These are phyloP conservation scores for Abrus pulchellus DNA, from an alignment of 306 rosid genomes.

Conservation along the genomic window DNA sequence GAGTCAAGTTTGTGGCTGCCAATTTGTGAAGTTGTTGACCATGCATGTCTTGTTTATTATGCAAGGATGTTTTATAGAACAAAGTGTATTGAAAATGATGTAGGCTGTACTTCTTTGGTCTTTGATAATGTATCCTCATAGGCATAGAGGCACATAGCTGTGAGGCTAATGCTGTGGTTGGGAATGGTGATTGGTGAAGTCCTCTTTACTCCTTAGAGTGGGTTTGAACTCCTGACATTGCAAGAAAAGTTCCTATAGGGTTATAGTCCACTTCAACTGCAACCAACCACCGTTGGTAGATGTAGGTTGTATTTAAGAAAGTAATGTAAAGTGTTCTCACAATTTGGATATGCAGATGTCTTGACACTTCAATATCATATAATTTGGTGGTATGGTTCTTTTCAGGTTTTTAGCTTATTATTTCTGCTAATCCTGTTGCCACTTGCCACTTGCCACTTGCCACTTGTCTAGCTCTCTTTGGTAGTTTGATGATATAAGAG, in stretches of 20 bases:
- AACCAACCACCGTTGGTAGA: not conserved
- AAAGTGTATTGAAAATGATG: slow-evolving; percentile 29
- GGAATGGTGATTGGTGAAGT: not conserved
- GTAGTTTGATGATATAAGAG: slow-evolving; percentile 1
- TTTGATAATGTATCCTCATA: not conserved
- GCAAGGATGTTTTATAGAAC: slow-evolving; percentile 31
- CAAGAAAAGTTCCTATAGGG: not conserved
- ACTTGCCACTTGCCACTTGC: slow-evolving; percentile 24
- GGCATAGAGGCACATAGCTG: not conserved
- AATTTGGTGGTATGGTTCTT: slow-evolving; percentile 18
- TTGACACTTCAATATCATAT: slow-evolving; percentile 22
- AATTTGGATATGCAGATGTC: slow-evolving; percentile 29
- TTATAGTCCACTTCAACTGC: not conserved
- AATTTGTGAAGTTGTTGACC: slow-evolving; percentile 44
- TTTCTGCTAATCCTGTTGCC: slow-evolving; percentile 14
- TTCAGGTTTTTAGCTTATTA: slow-evolving; percentile 21
- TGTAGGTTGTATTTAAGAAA: slow-evolving; percentile 23
- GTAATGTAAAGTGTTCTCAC: slow-evolving; percentile 4
- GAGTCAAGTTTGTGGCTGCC: slow-evolving; percentile 41
- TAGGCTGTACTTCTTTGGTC: not conserved
- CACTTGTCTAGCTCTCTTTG: slow-evolving; percentile 32
- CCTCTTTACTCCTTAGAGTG: not conserved
- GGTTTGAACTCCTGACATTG: not conserved
- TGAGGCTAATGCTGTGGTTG: not conserved
- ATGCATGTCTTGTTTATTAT: not conserved